Conservation (phyloP, 2,329 filamentous ascomycete genomes). For the Botrytis cinerea region DNA sequence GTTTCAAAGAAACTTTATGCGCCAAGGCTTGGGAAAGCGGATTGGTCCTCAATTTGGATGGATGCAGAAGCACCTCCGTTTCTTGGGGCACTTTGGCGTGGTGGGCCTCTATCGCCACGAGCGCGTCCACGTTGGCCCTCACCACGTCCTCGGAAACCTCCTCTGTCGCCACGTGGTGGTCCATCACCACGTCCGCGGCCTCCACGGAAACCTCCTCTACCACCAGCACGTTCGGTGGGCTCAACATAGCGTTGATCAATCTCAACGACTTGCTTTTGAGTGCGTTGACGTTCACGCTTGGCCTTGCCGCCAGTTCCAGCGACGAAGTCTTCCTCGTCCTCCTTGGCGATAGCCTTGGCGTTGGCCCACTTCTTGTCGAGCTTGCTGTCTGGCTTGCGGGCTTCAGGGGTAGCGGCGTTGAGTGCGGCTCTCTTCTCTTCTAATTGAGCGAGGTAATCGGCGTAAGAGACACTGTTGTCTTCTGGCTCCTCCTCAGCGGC, state of each 20-base stretch:
- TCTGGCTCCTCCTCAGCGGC: slow-evolving; percentile 51
- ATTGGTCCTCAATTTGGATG: slow-evolving; percentile 52
- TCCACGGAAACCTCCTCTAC: slow-evolving; percentile 56
- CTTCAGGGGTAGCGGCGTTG: slow-evolving; percentile 62
- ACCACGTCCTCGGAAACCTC: slow-evolving; percentile 48
- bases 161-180: slow-evolving; percentile 48
- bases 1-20: slow-evolving; percentile 40
- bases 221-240: slow-evolving; percentile 58
- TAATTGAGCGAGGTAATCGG: slow-evolving; percentile 79
- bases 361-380: slow-evolving; percentile 88
- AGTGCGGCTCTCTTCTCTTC: slow-evolving; percentile 76
- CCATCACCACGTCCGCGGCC: slow-evolving; percentile 54
- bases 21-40: slow-evolving; percentile 56
- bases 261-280: slow-evolving; percentile 86
- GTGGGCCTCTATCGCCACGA: slow-evolving; percentile 48
- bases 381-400: slow-evolving; percentile 87
- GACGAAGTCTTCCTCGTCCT: slow-evolving; percentile 74
- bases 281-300: slow-evolving; percentile 83
- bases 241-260: slow-evolving; percentile 84
- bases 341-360: slow-evolving; percentile 71
- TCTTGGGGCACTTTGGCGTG: slow-evolving; percentile 44
- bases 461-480: slow-evolving; percentile 87
- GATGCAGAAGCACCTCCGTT: slow-evolving; percentile 38
- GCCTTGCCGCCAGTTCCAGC: slow-evolving; percentile 73
- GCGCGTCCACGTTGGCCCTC: slow-evolving; percentile 53